Evolutionary conservation across 2,329 filamentous ascomycete species (phyloP), one percentile per base, ranked within the genome.

Genomic region (Phaeomoniella chlamydospora): DNA sequence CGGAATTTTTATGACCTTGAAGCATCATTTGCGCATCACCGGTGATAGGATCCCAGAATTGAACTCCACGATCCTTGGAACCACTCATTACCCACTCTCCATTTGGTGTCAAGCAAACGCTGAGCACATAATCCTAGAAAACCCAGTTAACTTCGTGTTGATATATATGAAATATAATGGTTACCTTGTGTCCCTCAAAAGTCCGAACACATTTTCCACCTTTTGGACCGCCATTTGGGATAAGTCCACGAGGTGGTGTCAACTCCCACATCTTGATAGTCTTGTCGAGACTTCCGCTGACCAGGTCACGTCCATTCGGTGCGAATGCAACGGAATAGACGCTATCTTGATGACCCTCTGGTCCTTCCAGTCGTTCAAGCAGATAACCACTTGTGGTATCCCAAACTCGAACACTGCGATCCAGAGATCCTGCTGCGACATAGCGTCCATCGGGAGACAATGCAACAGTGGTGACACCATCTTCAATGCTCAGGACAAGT

Each of bases 191-290:
- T 35, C 90, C 90, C 54, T 96, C 90, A 50, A 96, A 98, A 1
- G 88, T 96, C 65, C 87, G 85, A 50, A 94, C 78, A 55, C 90
- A 96, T 57, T 93, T 85, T 48, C 90, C 88, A 22, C 81, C 80
- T 66, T 90, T 92, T 5, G 78, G 71, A 18, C 70, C 74, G 31
- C 73, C 69, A 15, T 19, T 31, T 33, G 74, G 69, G 40, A 77
- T 70, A 49, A 77, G 72, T 46, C 69, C 68, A 47, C 81, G 73
- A 31, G 79, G 74, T 15, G 80, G 73, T 37, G 73, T 78, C 35
- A 98, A 71, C 65, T 94, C 87, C 87, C 90, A 98, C 80, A 96
- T 93, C 68, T 94, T 94, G 68, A 96, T 96, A 0, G 88, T 96
- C 69, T 93, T 93, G 57, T 98, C 90, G 48, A 96, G 65, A 69